Percentiles rank a stretch among this genome's conserved stretches.
phyloP scores from a whole-genome alignment of 2,329 filamentous ascomycete species.

The Paecilomyces sp. region DNA sequence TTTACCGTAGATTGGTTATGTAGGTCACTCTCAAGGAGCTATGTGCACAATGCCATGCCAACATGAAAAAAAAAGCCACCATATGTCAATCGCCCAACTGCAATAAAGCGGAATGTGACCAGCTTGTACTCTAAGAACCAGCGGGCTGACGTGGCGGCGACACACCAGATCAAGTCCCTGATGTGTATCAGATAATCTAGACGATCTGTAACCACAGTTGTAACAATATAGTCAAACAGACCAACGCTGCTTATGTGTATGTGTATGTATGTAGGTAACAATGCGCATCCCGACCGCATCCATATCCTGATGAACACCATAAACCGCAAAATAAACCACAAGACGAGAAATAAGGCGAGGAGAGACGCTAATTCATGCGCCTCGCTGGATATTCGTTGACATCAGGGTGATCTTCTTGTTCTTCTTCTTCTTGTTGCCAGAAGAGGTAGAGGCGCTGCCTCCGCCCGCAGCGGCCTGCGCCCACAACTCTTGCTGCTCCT shows the following conservation, averaged over 20 bases:
- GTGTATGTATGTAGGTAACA: background rate
- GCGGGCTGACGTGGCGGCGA: background rate
- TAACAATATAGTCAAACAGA: background rate
- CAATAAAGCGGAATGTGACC: background rate
- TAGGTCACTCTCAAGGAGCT: background rate
- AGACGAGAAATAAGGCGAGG: background rate
- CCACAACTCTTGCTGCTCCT: constrained; percentile 48
- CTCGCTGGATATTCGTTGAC: constrained; percentile 56
- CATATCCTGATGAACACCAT: background rate
- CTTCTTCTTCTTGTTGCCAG: constrained; percentile 49
- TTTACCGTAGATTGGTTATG: background rate
- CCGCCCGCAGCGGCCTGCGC: constrained; percentile 38
- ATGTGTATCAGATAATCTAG: background rate
- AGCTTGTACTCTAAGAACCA: background rate
- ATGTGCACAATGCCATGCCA: background rate
- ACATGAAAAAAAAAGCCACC: background rate
- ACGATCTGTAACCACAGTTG: background rate
- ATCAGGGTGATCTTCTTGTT: constrained; percentile 62
- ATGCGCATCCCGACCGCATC: background rate
- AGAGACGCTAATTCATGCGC: constrained; percentile 35
- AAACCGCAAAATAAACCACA: background rate
- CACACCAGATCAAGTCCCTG: background rate
- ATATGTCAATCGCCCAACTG: background rate
- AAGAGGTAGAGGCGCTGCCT: constrained; percentile 12
- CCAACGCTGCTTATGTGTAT: background rate